phyloP scores from a whole-genome alignment of 306 rosid species.

The Dryas alaskensis region DNA sequence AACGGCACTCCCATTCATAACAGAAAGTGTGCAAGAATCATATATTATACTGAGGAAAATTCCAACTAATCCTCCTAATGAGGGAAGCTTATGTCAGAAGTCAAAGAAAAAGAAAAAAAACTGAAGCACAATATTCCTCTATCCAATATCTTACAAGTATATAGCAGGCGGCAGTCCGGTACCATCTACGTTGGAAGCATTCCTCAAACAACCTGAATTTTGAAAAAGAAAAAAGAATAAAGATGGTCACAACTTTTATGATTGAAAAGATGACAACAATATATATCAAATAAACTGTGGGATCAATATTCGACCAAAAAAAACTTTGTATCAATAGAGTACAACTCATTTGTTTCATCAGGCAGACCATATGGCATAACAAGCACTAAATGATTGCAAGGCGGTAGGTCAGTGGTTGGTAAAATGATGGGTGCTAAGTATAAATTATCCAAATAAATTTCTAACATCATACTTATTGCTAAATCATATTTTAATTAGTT shows the following conservation, averaged over 20 bases:
- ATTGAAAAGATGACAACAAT: conserved; percentile 9
- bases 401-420: not conserved
- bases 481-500: not conserved
- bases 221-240: not conserved
- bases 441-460: not conserved
- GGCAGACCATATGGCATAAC: not conserved
- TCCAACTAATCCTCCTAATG: not conserved
- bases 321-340: too few relatives aligned
- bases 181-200: conserved; percentile 98
- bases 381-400: not conserved
- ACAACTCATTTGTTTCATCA: not conserved
- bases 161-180: conserved; percentile 94
- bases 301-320: not conserved
- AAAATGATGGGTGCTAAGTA: not conserved
- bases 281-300: conserved; percentile 2
- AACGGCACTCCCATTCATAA: not conserved
- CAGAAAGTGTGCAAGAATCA: not conserved
- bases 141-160: conserved; percentile 65
- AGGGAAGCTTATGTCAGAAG: not conserved
- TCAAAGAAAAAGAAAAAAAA: conserved; percentile 16
- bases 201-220: conserved; percentile 88
- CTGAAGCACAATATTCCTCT: conserved; percentile 10
- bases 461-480: not conserved
- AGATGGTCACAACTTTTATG: not conserved
- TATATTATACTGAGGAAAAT: not conserved